Evolutionary conservation across 179 eudicot species (phyloP).

Genomic region (Silene noctiflora): DNA sequence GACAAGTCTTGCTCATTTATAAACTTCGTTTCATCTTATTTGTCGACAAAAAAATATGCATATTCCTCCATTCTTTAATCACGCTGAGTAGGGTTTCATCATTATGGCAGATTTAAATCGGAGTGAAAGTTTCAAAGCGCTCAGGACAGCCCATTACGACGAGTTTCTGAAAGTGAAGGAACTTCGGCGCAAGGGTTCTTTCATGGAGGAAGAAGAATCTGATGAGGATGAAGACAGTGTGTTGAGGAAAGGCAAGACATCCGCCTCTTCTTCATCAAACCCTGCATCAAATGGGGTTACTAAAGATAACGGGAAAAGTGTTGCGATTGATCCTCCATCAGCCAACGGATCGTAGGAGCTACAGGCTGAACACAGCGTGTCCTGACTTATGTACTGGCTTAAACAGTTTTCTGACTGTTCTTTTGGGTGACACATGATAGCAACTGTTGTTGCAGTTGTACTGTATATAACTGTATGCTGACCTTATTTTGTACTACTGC

Average conservation of each 20-base stretch:
- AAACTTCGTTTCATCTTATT: background rate
- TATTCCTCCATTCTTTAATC: background rate
- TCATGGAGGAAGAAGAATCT: constrained; percentile 42
- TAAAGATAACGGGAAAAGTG: constrained; percentile 15
- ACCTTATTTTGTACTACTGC: background rate
- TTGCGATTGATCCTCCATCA: constrained; percentile 19
- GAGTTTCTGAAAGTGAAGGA: constrained; percentile 82
- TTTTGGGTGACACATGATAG: background rate
- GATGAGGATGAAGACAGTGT: constrained; percentile 40
- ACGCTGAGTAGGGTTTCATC: constrained; percentile 2
- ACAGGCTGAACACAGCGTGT: background rate
- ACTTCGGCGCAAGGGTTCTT: constrained; percentile 52
- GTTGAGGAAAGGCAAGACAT: constrained; percentile 7
- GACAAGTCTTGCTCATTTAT: too few relatives aligned
- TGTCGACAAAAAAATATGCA: background rate
- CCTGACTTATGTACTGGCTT: background rate
- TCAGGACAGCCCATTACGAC: constrained; percentile 76
- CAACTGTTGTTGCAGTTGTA: background rate
- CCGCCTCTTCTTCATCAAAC: constrained; percentile 32
- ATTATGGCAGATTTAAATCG: constrained; percentile 38
- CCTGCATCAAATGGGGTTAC: constrained; percentile 27
- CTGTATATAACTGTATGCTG: constrained; percentile 4
- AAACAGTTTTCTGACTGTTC: background rate
- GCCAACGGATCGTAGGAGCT: constrained; percentile 21
- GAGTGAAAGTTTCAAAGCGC: constrained; percentile 63